Percentiles rank a stretch among this genome's conserved stretches.
These are phyloP conservation scores for Mangifera indica DNA, from an alignment of 345 rosid genomes.

Conservation along the genomic window DNA sequence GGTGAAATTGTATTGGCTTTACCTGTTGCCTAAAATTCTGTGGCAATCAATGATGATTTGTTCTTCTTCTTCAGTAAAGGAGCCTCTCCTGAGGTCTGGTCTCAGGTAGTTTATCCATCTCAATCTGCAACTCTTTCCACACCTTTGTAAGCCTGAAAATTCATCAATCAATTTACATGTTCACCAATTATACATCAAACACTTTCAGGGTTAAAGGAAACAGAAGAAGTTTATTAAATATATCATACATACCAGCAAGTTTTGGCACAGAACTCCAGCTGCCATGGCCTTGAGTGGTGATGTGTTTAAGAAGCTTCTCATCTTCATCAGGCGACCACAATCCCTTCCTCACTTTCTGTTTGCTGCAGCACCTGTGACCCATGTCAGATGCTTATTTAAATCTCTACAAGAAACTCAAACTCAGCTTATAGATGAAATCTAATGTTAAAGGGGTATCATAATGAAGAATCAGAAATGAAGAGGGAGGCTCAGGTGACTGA, in stretches of 20 bases:
- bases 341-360: slow-evolving; percentile 72
- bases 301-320: slow-evolving; percentile 54
- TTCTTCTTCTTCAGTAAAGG: too few relatives aligned
- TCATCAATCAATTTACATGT: neutral
- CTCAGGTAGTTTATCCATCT: too few relatives aligned
- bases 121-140: slow-evolving; percentile 66
- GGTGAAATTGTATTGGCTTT: too few relatives aligned
- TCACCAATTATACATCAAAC: too few relatives aligned
- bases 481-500: too few relatives aligned
- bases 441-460: too few relatives aligned
- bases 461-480: too few relatives aligned
- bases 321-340: slow-evolving; percentile 85
- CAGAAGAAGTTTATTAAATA: too few relatives aligned
- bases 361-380: slow-evolving; percentile 75
- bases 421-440: too few relatives aligned
- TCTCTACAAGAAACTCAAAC: too few relatives aligned
- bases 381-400: neutral
- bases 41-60: slow-evolving; percentile 57
- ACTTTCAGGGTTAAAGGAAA: too few relatives aligned
- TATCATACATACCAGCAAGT: slow-evolving; percentile 54
- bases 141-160: slow-evolving; percentile 50
- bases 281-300: slow-evolving; percentile 65
- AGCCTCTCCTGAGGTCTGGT: too few relatives aligned
- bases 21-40: slow-evolving; percentile 65
- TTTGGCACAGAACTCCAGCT: slow-evolving; percentile 83